Conservation (phyloP, 108 stramenopile genomes). For the Nitzschia sp. region DNA sequence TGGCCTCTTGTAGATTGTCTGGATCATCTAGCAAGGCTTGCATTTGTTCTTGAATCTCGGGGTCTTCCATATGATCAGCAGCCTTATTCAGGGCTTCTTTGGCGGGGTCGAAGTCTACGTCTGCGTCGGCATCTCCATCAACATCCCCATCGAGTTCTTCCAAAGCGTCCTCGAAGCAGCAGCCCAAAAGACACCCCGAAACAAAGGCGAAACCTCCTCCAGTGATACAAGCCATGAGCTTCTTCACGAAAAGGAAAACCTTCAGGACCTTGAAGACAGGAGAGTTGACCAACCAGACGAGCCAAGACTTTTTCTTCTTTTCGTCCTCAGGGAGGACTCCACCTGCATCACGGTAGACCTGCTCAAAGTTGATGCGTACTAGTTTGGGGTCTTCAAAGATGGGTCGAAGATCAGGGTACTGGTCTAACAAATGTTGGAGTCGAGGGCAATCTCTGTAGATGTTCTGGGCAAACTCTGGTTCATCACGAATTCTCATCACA, state of each 20-base stretch:
- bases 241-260: conserved; percentile 47
- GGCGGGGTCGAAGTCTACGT: conserved; percentile 16
- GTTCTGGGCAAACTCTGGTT: conserved; percentile 41
- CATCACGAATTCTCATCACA: conserved; percentile 45
- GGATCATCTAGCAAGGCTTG: conserved; percentile 48
- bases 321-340: conserved; percentile 53
- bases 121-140: conserved; percentile 17
- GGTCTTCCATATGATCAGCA: conserved; percentile 59
- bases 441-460: conserved; percentile 59
- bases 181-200: conserved; percentile 25
- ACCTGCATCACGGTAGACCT: conserved; percentile 51
- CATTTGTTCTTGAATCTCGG: conserved; percentile 53
- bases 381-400: conserved; percentile 57
- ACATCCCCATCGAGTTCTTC: conserved; percentile 24
- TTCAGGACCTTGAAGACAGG: conserved; percentile 50
- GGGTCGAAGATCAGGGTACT: conserved; percentile 50
- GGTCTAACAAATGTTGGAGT: conserved; percentile 48
- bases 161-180: conserved; percentile 42
- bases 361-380: conserved; percentile 52
- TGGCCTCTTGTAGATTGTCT: conserved; percentile 49
- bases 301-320: conserved; percentile 21
- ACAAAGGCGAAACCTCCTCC: conserved; percentile 34
- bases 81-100: conserved; percentile 39
- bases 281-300: conserved; percentile 36
- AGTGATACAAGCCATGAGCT: conserved; percentile 39